phyloP scores from a whole-genome alignment of 495 filamentous ascomycete genomes.

The Diplogelasinospora grovesii region DNA sequence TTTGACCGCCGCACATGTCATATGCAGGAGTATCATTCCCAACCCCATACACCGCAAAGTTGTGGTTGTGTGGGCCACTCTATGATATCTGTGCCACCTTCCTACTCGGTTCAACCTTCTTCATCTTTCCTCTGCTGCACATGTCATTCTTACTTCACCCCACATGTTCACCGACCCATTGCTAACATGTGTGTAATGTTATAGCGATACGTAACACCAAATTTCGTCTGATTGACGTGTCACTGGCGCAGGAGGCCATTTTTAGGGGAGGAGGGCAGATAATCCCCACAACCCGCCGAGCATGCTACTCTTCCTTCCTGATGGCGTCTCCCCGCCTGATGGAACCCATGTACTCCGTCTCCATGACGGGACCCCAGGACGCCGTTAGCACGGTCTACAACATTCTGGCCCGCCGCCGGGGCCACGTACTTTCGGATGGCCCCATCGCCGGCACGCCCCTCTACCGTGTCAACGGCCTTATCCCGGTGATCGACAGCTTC shows the following conservation, averaged over 20 bases:
- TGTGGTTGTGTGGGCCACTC: too few species aligned
- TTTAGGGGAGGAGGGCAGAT: conserved; percentile 94
- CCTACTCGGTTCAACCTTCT: background rate
- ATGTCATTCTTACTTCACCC: too few species aligned
- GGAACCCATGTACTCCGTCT: conserved; percentile 89
- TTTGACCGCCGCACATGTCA: too few species aligned
- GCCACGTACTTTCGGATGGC: conserved; percentile 87
- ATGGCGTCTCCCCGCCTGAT: conserved; percentile 95
- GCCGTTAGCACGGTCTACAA: conserved; percentile 85
- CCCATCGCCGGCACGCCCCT: conserved; percentile 94
- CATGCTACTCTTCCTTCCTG: conserved; percentile 89
- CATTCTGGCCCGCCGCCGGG: conserved; percentile 77
- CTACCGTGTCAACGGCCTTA: conserved; percentile 80
- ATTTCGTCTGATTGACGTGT: conserved; percentile 87
- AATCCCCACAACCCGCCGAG: conserved; percentile 86
- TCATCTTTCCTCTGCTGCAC: too few species aligned
- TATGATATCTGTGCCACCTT: background rate
- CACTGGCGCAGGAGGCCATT: conserved; percentile 81
- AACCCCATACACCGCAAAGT: too few species aligned
- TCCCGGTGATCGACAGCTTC: conserved; percentile 94
- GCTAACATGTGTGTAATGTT: too few species aligned
- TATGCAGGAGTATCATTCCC: too few species aligned
- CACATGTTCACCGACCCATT: too few species aligned
- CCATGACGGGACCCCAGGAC: conserved; percentile 89
- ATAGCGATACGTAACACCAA: conserved; percentile 94